A percentile compares a stretch with the other conserved stretches of the same genome.
phyloP scores from a whole-genome alignment of 1,139 yeast species.

The Eremothecium cymbalariae region DNA sequence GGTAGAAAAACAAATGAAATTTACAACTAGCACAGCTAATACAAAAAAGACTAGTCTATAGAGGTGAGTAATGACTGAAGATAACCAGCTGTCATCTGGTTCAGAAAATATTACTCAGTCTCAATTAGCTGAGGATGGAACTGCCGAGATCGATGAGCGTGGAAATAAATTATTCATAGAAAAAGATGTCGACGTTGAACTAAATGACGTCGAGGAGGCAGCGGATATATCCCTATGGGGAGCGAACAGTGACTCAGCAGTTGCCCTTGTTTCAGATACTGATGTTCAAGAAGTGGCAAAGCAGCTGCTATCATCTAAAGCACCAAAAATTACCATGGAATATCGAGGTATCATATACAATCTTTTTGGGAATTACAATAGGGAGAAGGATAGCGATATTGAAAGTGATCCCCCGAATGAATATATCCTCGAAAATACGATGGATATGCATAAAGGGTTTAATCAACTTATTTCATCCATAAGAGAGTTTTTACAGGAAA shows the following conservation, averaged over 20 bases:
- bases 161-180: no score
- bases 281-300: slow-evolving; percentile 11
- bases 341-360: slow-evolving; percentile 18
- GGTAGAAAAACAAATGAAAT: no score
- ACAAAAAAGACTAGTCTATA: no score
- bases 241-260: slow-evolving; percentile 7
- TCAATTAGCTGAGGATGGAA: no score
- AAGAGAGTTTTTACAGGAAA: slow-evolving; percentile 22
- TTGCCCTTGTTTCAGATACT: slow-evolving; percentile 9
- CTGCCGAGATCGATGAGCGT: no score
- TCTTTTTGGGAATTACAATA: slow-evolving; percentile 14
- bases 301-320: slow-evolving; percentile 6
- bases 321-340: slow-evolving; percentile 17
- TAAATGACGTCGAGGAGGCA: slow-evolving; percentile 6
- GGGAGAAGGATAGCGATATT: slow-evolving; percentile 8
- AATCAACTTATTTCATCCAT: slow-evolving; percentile 22
- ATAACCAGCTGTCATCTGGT: no score
- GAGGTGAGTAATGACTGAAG: no score
- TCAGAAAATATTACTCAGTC: no score
- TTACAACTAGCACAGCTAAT: no score
- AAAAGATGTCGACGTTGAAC: background rate
- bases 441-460: slow-evolving; percentile 18
- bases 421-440: slow-evolving; percentile 19
- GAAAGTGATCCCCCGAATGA: slow-evolving; percentile 10
- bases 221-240: slow-evolving; percentile 2